A percentile compares a stretch with the other conserved stretches of the same genome.
phyloP scores from a whole-genome alignment of 2,329 filamentous ascomycete genomes.

The Calonectria hawksworthii region DNA sequence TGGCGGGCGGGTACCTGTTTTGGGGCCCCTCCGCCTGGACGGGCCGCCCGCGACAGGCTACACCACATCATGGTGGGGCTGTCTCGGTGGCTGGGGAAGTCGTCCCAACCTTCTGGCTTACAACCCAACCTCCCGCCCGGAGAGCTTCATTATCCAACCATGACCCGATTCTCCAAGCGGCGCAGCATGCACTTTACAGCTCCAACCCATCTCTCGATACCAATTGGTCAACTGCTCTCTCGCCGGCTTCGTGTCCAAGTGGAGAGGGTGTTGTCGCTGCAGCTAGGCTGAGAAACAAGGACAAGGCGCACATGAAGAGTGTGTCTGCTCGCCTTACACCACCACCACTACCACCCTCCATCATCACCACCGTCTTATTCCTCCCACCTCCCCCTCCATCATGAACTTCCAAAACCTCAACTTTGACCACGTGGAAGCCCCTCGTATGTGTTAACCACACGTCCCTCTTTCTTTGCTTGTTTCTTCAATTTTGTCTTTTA shows the following conservation, averaged over 20 bases:
- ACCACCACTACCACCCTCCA: conserved; percentile 3
- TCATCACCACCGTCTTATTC: not conserved
- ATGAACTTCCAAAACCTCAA: conserved; percentile 57
- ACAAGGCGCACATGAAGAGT: not conserved
- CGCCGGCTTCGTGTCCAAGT: conserved; percentile 40
- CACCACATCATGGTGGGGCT: conserved; percentile 36
- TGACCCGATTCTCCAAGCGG: conserved; percentile 46
- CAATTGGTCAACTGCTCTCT: conserved; percentile 51
- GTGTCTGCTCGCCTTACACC: conserved; percentile 6
- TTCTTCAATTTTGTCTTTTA: not conserved
- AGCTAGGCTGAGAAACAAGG: conserved; percentile 11
- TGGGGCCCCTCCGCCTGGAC: conserved; percentile 16
- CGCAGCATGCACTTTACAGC: conserved; percentile 49
- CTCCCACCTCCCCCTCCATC: conserved; percentile 38
- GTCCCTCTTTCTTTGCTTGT: not conserved
- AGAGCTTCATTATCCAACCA: conserved; percentile 49
- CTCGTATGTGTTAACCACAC: conserved; percentile 48
- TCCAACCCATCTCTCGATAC: conserved; percentile 48
- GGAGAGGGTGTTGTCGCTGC: conserved; percentile 45
- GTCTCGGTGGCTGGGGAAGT: conserved; percentile 43
- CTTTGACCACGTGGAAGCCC: conserved; percentile 54
- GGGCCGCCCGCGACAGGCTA: conserved; percentile 22
- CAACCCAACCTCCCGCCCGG: conserved; percentile 47
- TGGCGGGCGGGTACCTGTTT: conserved; percentile 11
- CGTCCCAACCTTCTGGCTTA: conserved; percentile 43